Evolutionary conservation across 345 rosid species (phyloP), one percentile per base, ranked within the genome.

Genomic region (Gossypium bickii): DNA sequence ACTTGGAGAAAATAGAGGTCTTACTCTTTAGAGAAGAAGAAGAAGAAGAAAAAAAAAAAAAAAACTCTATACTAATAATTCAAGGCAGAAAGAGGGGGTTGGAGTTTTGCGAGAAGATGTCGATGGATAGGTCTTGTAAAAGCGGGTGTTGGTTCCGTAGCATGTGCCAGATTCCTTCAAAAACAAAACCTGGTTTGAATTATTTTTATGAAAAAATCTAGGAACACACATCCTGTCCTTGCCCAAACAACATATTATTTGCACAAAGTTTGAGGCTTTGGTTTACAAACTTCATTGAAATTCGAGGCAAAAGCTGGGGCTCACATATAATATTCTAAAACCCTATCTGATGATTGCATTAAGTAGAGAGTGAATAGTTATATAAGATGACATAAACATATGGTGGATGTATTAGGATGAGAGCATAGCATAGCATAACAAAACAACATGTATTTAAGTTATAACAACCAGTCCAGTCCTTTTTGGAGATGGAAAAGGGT

Each of bases 401-500:
- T 57, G 66, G 17, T 60, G 67, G 34, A 44, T 47, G 44, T 25
- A 45, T 44, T 56, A 20, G 27, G 9, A 45, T 66, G 25, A 57
- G 61, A 57, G 61, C 24, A 51, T 9, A 17, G 41, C 29, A 70
- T 3, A 18, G 22, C 25, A 34, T 3, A 20, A 57, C 67, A 55
- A 18, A 58, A 72, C 52, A 73, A 51, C 71, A 67, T 43, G 74
- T 56, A 76, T 73, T 67, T 61, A 43, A 80, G n/a, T 73, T 48
- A 80, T 9, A 57, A 67, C 62, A 73, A 55, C 72, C 47, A 51
- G 70, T 49, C 58, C 47, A 27, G 61, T 65, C 47, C 29, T 51
- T 77, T 78, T 71, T 77, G 76, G 82, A 70, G 17, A 57, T 25
- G 61, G 4, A 47, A 77, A 80, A 77, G 78, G 82, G 80, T 77